Evolutionary conservation across 2,329 filamentous ascomycete species (phyloP), one percentile per base, ranked within the genome.

Genomic region (Fusarium euwallaceae): DNA sequence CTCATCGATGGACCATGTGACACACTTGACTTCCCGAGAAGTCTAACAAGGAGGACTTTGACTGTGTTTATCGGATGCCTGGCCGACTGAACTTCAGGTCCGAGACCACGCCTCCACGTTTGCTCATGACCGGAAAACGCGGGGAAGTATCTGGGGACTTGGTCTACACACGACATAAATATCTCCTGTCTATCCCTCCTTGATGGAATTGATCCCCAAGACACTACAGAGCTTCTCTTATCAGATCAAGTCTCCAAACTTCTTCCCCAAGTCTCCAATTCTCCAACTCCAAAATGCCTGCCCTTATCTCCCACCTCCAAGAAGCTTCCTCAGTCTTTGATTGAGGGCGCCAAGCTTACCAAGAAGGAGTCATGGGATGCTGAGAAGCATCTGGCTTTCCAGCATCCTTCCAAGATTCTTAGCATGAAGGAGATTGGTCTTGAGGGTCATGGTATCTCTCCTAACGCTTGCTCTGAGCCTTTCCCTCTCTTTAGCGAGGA

Each of bases 401-500:
- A 67, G 9, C 53, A 61, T 2, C 75, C 75, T 2, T 60, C 48
- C 2, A 55, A 43, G 6, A 72, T 76, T 36, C 66, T 78, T 20
- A 76, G 45, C 4, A 79, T 79, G 77, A 62, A 73, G 56, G 77
- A 79, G 58, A 63, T 79, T 17, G 68, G 14, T 4, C 65, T 74
- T 5, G 65, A 76, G 62, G 64, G 69, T 16, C 75, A 72, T 4
- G 69, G 48, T 1, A 66, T 80, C 16, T 79, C 78, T 1, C 68
- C 77, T 16, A 66, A 78, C 9, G 80, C 79, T 24, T 77, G 77
- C n/a, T 79, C 80, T 1, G 78, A 79, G 12, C 81, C 80, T 1
- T 82, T 82, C 58, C 80, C 80, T 0, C 67, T 82, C 7, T 64
- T 78, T 3, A 75, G 69, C 6, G 69, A 77, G 36, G 77, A 78